phyloP scores from a whole-genome alignment of 2,329 filamentous ascomycete species.

The Colletotrichum sp. region DNA sequence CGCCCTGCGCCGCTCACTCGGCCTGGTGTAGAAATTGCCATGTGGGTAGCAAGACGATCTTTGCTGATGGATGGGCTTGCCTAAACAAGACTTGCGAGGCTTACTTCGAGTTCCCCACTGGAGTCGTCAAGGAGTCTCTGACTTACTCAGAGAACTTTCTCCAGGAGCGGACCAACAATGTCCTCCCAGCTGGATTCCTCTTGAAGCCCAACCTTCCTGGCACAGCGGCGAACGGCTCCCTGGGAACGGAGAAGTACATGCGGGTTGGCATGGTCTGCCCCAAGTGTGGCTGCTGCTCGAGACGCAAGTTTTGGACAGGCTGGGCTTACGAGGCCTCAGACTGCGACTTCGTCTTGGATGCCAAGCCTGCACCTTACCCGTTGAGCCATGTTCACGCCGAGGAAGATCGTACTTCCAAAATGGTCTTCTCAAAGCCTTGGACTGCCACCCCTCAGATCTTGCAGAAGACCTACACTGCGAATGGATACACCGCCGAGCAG shows the following conservation, averaged over 20 bases:
- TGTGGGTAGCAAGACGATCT: constrained; percentile 39
- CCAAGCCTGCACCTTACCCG: constrained; percentile 27
- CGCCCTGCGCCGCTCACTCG: background rate
- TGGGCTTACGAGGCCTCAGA: constrained; percentile 62
- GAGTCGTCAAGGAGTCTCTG: constrained; percentile 34
- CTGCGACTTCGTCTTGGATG: constrained; percentile 52
- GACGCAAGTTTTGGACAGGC: constrained; percentile 63
- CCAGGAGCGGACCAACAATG: constrained; percentile 52
- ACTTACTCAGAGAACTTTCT: constrained; percentile 64
- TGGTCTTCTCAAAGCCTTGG: background rate
- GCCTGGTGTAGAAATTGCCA: constrained; percentile 38
- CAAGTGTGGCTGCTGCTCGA: constrained; percentile 64
- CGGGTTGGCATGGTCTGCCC: constrained; percentile 73
- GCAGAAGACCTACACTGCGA: background rate
- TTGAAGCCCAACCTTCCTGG: constrained; percentile 42
- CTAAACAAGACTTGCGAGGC: constrained; percentile 42
- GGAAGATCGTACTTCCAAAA: constrained; percentile 4
- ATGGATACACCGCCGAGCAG: constrained; percentile 8
- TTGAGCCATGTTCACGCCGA: constrained; percentile 22
- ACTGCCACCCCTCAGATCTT: constrained; percentile 21
- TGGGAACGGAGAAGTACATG: constrained; percentile 53
- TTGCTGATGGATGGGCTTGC: constrained; percentile 33
- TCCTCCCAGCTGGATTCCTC: constrained; percentile 32
- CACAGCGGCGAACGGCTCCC: constrained; percentile 33
- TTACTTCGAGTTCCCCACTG: constrained; percentile 51